These are phyloP conservation scores for Barbatosphaeria neglecta DNA, from an alignment of 495 filamentous ascomycete genomes.

Conservation along the genomic window DNA sequence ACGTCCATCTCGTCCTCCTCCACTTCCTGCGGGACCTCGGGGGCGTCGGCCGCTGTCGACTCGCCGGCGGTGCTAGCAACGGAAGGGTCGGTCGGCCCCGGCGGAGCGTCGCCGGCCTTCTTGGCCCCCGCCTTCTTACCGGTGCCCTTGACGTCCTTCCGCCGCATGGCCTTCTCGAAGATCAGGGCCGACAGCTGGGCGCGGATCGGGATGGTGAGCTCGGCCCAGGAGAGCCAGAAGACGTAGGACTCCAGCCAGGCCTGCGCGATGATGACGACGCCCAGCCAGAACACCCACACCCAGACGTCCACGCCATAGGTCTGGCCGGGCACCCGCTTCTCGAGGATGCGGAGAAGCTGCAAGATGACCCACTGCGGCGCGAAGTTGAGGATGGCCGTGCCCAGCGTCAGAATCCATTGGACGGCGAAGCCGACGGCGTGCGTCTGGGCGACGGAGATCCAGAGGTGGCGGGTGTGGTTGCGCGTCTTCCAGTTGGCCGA, in stretches of 20 bases:
- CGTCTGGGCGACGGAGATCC: slow-evolving; percentile 45
- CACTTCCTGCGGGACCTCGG: slow-evolving; percentile 14
- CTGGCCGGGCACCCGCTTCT: slow-evolving; percentile 36
- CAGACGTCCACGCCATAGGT: slow-evolving; percentile 37
- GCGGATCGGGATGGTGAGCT: slow-evolving; percentile 52
- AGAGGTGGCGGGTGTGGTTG: slow-evolving; percentile 41
- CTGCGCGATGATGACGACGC: slow-evolving; percentile 41
- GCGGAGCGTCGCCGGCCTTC: slow-evolving; percentile 7
- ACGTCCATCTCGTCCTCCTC: slow-evolving; percentile 44
- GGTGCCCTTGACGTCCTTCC: slow-evolving; percentile 58
- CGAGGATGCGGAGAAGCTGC: slow-evolving; percentile 51
- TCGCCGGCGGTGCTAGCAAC: slow-evolving; percentile 12
- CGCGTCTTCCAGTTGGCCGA: slow-evolving; percentile 40
- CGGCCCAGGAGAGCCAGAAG: slow-evolving; percentile 55
- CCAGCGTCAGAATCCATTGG: slow-evolving; percentile 43
- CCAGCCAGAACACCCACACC: slow-evolving; percentile 58
- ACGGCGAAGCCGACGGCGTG: slow-evolving; percentile 41
- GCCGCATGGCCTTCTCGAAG: slow-evolving; percentile 66
- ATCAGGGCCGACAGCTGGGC: slow-evolving; percentile 60
- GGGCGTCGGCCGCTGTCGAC: slow-evolving; percentile 9
- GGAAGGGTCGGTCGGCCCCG: slow-evolving; percentile 10
- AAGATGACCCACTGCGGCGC: slow-evolving; percentile 59
- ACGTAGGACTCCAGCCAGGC: slow-evolving; percentile 49
- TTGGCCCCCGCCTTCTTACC: slow-evolving; percentile 12
- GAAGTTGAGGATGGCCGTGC: slow-evolving; percentile 47